Evolutionary conservation across 495 filamentous ascomycete genomes (phyloP).

Genomic region (Penicillium diatomitis): DNA sequence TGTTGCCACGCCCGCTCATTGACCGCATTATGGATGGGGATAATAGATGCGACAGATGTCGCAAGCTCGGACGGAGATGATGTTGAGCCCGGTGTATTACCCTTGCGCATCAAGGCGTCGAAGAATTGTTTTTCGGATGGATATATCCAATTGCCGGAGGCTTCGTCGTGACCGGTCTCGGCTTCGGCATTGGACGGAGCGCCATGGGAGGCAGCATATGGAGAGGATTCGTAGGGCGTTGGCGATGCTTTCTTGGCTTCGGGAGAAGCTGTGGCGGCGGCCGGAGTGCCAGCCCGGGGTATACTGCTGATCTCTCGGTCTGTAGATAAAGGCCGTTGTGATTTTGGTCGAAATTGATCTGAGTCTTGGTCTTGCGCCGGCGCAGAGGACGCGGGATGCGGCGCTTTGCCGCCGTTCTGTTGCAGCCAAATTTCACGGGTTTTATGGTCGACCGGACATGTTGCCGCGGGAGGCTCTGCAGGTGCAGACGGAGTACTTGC

Average conservation of each 20-base stretch:
- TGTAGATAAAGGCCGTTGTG: slow-evolving; percentile 37
- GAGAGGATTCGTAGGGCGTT: slow-evolving; percentile 20
- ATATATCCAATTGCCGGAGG: slow-evolving; percentile 87
- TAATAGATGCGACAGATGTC: slow-evolving; percentile 75
- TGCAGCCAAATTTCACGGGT: slow-evolving; percentile 76
- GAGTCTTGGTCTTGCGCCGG: slow-evolving; percentile 24
- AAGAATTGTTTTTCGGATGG: slow-evolving; percentile 95
- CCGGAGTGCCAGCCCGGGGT: slow-evolving; percentile 51
- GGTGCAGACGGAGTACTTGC: slow-evolving; percentile 32
- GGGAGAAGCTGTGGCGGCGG: slow-evolving; percentile 20
- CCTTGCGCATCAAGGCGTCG: slow-evolving; percentile 83
- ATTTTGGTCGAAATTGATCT: slow-evolving; percentile 24
- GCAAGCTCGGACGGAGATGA: slow-evolving; percentile 37
- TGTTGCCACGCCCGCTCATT: slow-evolving; percentile 82
- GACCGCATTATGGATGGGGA: slow-evolving; percentile 97
- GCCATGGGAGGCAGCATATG: slow-evolving; percentile 32
- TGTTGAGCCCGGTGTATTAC: slow-evolving; percentile 35
- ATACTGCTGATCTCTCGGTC: slow-evolving; percentile 76
- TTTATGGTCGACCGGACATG: slow-evolving; percentile 83
- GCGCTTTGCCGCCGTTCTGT: slow-evolving; percentile 27
- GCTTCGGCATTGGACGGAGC: slow-evolving; percentile 58
- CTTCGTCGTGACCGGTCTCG: slow-evolving; percentile 56
- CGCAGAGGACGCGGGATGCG: slow-evolving; percentile 23
- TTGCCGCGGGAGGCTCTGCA: slow-evolving; percentile 20
- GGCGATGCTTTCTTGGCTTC: slow-evolving; percentile 18